Percentiles rank a stretch among this genome's conserved stretches.
phyloP scores from a whole-genome alignment of 176 grass and related monocot species.

The Oryza nivara region DNA sequence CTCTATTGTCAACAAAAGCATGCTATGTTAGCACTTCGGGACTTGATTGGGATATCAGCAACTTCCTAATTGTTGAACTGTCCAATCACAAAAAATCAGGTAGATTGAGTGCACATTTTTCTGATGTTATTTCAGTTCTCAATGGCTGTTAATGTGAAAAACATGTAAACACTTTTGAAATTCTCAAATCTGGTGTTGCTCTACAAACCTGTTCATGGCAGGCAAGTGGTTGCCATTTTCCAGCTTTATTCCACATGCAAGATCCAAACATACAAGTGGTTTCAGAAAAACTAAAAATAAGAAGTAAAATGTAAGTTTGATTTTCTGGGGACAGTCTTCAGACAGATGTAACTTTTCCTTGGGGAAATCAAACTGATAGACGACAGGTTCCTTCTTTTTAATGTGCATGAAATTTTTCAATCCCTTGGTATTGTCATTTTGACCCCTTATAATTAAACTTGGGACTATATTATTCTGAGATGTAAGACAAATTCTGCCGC shows the following conservation, averaged over 20 bases:
- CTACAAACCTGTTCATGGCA: constrained; percentile 1
- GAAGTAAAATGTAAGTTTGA: not conserved
- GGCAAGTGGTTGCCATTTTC: constrained; percentile 8
- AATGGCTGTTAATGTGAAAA: constrained; percentile 20
- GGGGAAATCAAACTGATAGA: not conserved
- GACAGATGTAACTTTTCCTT: not conserved
- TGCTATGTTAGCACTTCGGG: not conserved
- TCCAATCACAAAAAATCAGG: not conserved
- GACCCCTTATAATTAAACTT: not conserved
- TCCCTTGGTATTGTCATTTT: constrained; percentile 27
- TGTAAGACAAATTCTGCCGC: constrained; percentile 22
- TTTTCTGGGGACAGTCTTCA: not conserved
- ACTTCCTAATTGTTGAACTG: not conserved
- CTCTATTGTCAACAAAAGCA: not conserved
- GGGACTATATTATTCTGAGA: constrained; percentile 7
- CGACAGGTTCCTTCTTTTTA: not conserved
- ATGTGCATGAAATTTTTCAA: not conserved
- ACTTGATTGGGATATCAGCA: not conserved
- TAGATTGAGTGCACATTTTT: not conserved
- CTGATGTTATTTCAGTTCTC: not conserved
- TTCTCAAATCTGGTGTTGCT: not conserved
- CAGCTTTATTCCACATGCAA: not conserved
- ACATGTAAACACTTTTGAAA: not conserved
- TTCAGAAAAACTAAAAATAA: not conserved
- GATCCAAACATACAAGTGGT: not conserved